A percentile compares a stretch with the other conserved stretches of the same genome.
These are phyloP conservation scores for Claviceps lovelessii DNA, from an alignment of 2,329 filamentous ascomycete species.

Conservation along the genomic window DNA sequence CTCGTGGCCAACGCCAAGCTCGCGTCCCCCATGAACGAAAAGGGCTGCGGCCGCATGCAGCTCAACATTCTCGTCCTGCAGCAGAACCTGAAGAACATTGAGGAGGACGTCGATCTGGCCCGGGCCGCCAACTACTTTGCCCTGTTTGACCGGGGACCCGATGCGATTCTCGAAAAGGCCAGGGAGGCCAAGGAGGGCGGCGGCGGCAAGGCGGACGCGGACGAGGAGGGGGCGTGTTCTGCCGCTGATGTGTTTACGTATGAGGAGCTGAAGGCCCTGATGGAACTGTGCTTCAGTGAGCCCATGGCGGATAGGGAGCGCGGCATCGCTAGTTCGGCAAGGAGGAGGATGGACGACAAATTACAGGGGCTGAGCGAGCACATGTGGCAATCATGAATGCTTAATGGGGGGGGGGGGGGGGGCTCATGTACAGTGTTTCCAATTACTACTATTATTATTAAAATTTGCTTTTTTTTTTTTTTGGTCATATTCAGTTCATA, in stretches of 20 bases:
- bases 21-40: conserved; percentile 69
- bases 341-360: conserved; percentile 56
- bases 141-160: conserved; percentile 51
- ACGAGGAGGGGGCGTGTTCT: conserved; percentile 12
- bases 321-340: conserved; percentile 51
- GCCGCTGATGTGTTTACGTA: conserved; percentile 40
- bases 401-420: neutral
- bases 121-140: conserved; percentile 54
- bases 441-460: neutral
- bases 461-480: neutral
- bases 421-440: neutral
- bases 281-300: conserved; percentile 57
- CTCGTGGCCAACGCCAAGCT: conserved; percentile 58
- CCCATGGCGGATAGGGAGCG: conserved; percentile 51
- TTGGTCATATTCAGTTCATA: neutral
- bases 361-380: conserved; percentile 56
- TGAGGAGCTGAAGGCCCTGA: conserved; percentile 50
- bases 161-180: conserved; percentile 49
- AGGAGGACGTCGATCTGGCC: conserved; percentile 50
- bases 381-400: conserved; percentile 44
- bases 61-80: conserved; percentile 90
- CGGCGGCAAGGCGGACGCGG: conserved; percentile 18
- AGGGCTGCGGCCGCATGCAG: conserved; percentile 76
- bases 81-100: conserved; percentile 91
- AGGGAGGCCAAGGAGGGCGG: conserved; percentile 27